A percentile compares a stretch with the other conserved stretches of the same genome.
These are phyloP conservation scores for Ophiostoma pallidulum DNA, from an alignment of 2,329 filamentous ascomycete species.

Conservation along the genomic window DNA sequence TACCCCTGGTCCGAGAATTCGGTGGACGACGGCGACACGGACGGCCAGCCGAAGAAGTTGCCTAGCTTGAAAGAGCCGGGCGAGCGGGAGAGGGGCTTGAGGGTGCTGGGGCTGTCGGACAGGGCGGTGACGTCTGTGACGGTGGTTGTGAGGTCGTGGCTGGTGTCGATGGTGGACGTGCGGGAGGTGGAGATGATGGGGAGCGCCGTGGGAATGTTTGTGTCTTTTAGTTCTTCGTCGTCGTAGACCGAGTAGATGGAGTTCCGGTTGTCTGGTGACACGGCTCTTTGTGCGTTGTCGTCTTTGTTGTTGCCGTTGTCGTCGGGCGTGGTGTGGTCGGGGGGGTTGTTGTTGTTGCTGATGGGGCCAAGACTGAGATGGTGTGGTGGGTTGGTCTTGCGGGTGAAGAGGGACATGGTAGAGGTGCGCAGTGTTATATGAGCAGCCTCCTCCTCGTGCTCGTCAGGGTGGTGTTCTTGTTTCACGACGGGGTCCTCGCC, in stretches of 20 bases:
- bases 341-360: conserved; percentile 8
- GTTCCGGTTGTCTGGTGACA: conserved; percentile 8
- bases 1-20: conserved; percentile 40
- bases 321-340: neutral
- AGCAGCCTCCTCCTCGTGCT: neutral
- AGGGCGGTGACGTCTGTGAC: neutral
- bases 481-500: neutral
- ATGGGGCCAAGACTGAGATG: conserved; percentile 39
- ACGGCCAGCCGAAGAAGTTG: conserved; percentile 45
- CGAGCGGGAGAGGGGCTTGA: conserved; percentile 38
- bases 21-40: conserved; percentile 35
- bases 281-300: conserved; percentile 15
- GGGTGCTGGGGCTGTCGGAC: conserved; percentile 12
- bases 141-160: neutral
- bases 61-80: conserved; percentile 41
- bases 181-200: conserved; percentile 4
- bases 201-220: conserved; percentile 2
- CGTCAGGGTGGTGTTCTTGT: conserved; percentile 5
- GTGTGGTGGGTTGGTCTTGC: conserved; percentile 42
- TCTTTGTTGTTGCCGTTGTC: conserved; percentile 24
- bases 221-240: neutral
- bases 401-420: conserved; percentile 40
- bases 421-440: neutral
- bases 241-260: conserved; percentile 5
- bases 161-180: conserved; percentile 1